Evolutionary conservation across 2,329 filamentous ascomycete species (phyloP).

Genomic region (Hypoxylon sp.): DNA sequence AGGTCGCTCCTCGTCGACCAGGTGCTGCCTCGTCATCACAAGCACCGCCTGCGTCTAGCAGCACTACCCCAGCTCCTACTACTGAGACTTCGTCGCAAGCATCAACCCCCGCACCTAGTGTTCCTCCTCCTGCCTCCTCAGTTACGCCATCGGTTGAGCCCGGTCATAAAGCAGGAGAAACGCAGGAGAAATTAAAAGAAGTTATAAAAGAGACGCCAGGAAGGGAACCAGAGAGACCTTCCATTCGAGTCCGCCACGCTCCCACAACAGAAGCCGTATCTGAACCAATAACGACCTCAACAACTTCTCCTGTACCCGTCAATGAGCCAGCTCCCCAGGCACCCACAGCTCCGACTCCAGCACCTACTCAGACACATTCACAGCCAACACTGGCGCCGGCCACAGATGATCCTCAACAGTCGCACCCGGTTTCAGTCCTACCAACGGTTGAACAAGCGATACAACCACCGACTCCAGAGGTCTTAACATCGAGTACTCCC

Average conservation of each 20-base stretch:
- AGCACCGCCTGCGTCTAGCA: constrained; percentile 42
- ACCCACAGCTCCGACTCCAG: constrained; percentile 13
- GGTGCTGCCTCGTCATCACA: constrained; percentile 56
- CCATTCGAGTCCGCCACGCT: constrained; percentile 8
- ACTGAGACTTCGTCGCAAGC: constrained; percentile 46
- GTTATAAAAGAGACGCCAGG: constrained; percentile 4
- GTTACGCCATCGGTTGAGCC: constrained; percentile 38
- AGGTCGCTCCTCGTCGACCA: constrained; percentile 68
- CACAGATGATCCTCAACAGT: constrained; percentile 19
- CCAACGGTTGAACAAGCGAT: constrained; percentile 15
- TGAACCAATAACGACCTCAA: constrained; percentile 26
- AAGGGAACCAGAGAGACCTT: constrained; percentile 17
- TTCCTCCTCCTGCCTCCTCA: constrained; percentile 27
- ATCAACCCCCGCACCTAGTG: constrained; percentile 43
- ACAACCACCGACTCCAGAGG: constrained; percentile 32
- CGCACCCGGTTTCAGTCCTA: constrained; percentile 1
- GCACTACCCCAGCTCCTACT: constrained; percentile 47
- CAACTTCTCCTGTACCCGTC: constrained; percentile 13
- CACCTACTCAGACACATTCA: constrained; percentile 6
- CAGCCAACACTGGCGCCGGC: constrained; percentile 21
- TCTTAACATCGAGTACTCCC: constrained; percentile 20
- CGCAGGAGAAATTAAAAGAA: constrained; percentile 24
- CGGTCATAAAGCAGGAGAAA: constrained; percentile 10
- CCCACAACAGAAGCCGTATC: constrained; percentile 22
- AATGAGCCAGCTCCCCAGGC: constrained; percentile 23